A percentile compares a stretch with the other conserved stretches of the same genome.
Evolutionary conservation across 352 stramenopile species (phyloP).

Genomic region (Phytopythium cucurbitacearum): DNA sequence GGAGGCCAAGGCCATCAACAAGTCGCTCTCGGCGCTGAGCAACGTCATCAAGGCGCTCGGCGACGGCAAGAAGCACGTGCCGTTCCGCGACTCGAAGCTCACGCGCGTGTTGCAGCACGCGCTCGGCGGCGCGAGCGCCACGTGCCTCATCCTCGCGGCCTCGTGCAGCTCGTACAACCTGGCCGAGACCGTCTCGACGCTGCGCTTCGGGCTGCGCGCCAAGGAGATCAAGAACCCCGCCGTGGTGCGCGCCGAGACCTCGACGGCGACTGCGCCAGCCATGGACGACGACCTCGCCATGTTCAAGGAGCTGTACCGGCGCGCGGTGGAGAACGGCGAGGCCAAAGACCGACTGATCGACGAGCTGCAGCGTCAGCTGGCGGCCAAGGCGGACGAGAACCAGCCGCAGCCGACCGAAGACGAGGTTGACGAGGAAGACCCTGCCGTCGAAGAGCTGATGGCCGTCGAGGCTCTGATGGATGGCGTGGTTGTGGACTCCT

Average conservation of each 20-base stretch:
- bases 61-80: conserved; percentile 85
- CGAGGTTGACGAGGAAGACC: conserved; percentile 20
- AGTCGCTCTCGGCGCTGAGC: conserved; percentile 88
- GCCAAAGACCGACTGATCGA: conserved; percentile 69
- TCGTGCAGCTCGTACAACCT: conserved; percentile 56
- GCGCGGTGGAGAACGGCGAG: conserved; percentile 59
- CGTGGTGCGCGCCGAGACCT: conserved; percentile 23
- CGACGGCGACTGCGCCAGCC: conserved; percentile 10
- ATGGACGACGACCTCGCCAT: conserved; percentile 7
- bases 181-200: conserved; percentile 47
- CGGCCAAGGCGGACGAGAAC: conserved; percentile 30
- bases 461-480: not conserved
- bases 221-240: conserved; percentile 81
- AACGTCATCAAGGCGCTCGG: conserved; percentile 68
- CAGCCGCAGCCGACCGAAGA: conserved; percentile 22
- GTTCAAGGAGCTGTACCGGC: conserved; percentile 72
- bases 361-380: conserved; percentile 46
- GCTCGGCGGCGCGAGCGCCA: conserved; percentile 86
- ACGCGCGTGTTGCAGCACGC: conserved; percentile 81
- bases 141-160: conserved; percentile 91
- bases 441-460: conserved; percentile 35
- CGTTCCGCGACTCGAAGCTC: conserved; percentile 90
- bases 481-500: conserved; percentile 28
- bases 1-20: conserved; percentile 97
- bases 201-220: conserved; percentile 45